Evolutionary conservation across 1,139 yeast genomes (phyloP).

Genomic region (Saccharomyces pastorianus): DNA sequence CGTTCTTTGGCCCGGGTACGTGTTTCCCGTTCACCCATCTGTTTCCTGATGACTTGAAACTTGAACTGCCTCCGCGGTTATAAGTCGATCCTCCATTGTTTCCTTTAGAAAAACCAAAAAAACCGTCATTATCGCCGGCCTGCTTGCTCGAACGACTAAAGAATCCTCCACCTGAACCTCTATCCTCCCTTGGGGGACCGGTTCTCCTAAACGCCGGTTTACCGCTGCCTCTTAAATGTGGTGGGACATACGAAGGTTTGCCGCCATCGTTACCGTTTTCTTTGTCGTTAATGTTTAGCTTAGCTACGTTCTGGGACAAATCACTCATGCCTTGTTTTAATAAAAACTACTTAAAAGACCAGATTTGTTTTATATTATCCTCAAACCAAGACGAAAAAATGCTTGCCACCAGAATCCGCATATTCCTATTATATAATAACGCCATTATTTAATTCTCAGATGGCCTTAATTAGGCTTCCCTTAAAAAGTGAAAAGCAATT

Average conservation of each 20-base stretch:
- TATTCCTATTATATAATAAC: background rate
- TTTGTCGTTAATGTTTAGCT: background rate
- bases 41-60: constrained; percentile 30
- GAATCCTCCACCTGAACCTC: background rate
- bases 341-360: background rate
- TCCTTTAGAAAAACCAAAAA: constrained; percentile 11
- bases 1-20: constrained; percentile 68
- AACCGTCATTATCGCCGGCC: constrained; percentile 15
- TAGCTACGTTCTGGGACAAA: background rate
- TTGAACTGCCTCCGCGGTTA: constrained; percentile 17
- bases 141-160: background rate
- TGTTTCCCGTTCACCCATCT: constrained; percentile 83
- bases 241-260: constrained; percentile 51
- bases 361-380: background rate
- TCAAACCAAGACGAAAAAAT: background rate
- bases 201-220: background rate
- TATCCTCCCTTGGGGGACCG: background rate
- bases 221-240: constrained; percentile 44
- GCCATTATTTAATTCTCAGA: background rate
- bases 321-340: background rate
- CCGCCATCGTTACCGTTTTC: constrained; percentile 29
- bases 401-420: too few relatives aligned
- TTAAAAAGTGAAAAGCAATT: background rate
- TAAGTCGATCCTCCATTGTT: background rate
- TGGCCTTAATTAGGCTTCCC: background rate